Percentiles rank a stretch among this genome's conserved stretches.
Conservation (phyloP, 306 rosid species). For the Glycine latifolia region DNA sequence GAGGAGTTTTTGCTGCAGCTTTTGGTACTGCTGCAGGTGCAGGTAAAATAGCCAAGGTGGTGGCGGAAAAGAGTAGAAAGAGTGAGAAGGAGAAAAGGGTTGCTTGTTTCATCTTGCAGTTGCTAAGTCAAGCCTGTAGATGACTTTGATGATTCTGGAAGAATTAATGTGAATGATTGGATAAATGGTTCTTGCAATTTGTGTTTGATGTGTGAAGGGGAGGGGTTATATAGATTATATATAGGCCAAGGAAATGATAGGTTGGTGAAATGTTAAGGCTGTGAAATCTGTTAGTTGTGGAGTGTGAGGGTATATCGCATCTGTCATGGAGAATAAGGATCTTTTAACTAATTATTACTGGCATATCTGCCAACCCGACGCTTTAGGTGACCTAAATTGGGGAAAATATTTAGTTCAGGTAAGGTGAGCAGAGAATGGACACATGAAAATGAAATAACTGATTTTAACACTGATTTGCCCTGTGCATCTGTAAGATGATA, state of each 20-base stretch:
- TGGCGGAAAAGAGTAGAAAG: constrained; percentile 15
- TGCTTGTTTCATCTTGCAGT: constrained; percentile 40
- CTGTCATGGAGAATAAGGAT: too few relatives aligned
- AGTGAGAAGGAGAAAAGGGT: constrained; percentile 33
- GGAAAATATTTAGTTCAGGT: too few relatives aligned
- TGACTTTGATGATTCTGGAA: constrained; percentile 16
- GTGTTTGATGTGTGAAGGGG: neutral
- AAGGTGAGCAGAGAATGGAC: too few relatives aligned
- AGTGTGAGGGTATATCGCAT: too few relatives aligned
- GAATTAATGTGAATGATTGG: constrained; percentile 11
- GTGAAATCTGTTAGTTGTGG: neutral
- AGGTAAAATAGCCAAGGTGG: constrained; percentile 41
- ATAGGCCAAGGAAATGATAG: constrained; percentile 29
- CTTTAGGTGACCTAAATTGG: too few relatives aligned
- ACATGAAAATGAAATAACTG: too few relatives aligned
- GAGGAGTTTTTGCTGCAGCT: constrained; percentile 31
- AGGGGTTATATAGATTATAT: constrained; percentile 27
- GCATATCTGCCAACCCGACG: too few relatives aligned
- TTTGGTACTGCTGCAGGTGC: constrained; percentile 42
- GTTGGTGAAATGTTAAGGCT: constrained; percentile 42
- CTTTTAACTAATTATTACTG: too few relatives aligned
- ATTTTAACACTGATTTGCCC: too few relatives aligned
- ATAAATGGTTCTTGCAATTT: neutral
- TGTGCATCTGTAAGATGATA: too few relatives aligned
- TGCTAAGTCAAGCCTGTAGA: neutral